Percentiles rank a stretch among this genome's conserved stretches.
Evolutionary conservation across 1,284 basidiomycete genomes (phyloP).

Genomic region (Schizophyllum commune): DNA sequence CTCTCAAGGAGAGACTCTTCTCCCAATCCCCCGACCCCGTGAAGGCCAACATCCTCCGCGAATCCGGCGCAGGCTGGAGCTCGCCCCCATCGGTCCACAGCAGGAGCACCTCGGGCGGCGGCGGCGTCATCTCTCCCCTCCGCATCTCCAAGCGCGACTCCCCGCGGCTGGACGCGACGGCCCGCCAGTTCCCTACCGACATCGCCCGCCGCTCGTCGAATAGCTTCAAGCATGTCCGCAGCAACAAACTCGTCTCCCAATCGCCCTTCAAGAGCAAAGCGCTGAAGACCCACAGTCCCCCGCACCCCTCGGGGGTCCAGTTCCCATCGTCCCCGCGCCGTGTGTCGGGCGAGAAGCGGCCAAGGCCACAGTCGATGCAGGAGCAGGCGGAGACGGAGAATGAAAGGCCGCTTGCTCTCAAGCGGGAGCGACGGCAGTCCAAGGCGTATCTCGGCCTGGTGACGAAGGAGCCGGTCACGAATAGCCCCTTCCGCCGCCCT

Average conservation of each 20-base stretch:
- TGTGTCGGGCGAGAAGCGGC: conserved; percentile 68
- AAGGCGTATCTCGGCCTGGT: conserved; percentile 68
- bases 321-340: conserved; percentile 38
- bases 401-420: conserved; percentile 60
- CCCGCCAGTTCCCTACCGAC: conserved; percentile 30
- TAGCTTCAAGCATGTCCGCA: conserved; percentile 77
- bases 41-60: conserved; percentile 52
- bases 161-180: conserved; percentile 12
- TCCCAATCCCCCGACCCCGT: conserved; percentile 58
- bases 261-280: conserved; percentile 79
- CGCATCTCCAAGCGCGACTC: conserved; percentile 66
- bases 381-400: conserved; percentile 64
- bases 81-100: conserved; percentile 27
- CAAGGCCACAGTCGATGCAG: conserved; percentile 57
- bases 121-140: conserved; percentile 46
- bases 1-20: conserved; percentile 51
- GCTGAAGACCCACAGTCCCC: conserved; percentile 30
- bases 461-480: conserved; percentile 73
- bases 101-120: conserved; percentile 13
- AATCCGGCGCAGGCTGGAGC: conserved; percentile 51
- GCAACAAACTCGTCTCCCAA: conserved; percentile 79
- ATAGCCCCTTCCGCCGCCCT: conserved; percentile 69
- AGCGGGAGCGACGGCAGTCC: conserved; percentile 71
- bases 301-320: conserved; percentile 27
- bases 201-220: conserved; percentile 70